phyloP scores from a whole-genome alignment of 73 alveolate genomes.

The Paramecium octaurelia region DNA sequence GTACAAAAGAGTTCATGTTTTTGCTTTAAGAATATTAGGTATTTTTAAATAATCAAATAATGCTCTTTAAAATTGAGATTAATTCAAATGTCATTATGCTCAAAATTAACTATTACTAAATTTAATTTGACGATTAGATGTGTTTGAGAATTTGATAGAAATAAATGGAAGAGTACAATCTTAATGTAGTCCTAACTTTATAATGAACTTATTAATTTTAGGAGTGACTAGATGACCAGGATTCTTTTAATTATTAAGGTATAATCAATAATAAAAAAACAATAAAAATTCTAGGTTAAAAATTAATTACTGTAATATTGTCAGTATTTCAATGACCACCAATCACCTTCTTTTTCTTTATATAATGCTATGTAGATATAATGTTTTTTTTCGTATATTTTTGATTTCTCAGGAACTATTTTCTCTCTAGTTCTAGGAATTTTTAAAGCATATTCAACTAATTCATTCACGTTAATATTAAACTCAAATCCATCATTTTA shows the following conservation, averaged over 20 bases:
- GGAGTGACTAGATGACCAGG: neutral
- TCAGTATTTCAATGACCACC: constrained; percentile 29
- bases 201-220: neutral
- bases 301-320: neutral
- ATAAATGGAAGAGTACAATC: neutral
- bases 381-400: constrained; percentile 23
- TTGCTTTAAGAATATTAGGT: neutral
- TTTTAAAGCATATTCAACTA: neutral
- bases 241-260: neutral
- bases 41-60: neutral
- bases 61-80: neutral
- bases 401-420: constrained; percentile 35
- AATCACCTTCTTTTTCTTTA: constrained; percentile 19
- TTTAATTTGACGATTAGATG: neutral
- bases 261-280: neutral
- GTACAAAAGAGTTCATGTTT: neutral
- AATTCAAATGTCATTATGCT: neutral
- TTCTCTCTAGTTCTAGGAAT: neutral
- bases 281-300: neutral
- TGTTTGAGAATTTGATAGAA: neutral
- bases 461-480: neutral
- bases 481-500: neutral
- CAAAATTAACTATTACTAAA: neutral
- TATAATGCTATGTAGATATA: neutral
- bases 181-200: neutral